Conservation (phyloP, 2,329 filamentous ascomycete species). For the Trichoderma brevicompactum region DNA sequence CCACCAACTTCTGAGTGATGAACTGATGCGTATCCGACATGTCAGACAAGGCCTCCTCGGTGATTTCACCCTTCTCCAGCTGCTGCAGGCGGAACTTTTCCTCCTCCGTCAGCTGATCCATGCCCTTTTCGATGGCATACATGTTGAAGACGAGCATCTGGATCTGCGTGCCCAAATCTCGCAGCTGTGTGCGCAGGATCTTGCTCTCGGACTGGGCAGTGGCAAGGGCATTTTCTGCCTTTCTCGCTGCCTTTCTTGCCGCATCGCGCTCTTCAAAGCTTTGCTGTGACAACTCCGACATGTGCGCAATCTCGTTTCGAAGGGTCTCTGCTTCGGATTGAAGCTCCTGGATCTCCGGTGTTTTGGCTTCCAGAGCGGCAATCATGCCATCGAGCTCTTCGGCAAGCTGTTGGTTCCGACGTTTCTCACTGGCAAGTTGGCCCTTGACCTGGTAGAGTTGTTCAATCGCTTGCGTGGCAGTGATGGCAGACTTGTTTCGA, state of each 20-base stretch:
- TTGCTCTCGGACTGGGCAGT: constrained; percentile 70
- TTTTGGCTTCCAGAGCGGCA: constrained; percentile 79
- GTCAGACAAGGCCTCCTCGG: constrained; percentile 71
- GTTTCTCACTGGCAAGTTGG: constrained; percentile 73
- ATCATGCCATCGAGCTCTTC: constrained; percentile 85
- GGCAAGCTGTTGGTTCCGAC: constrained; percentile 73
- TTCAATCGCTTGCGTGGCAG: constrained; percentile 66
- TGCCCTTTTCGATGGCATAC: constrained; percentile 78
- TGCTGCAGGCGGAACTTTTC: constrained; percentile 78
- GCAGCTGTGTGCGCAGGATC: constrained; percentile 82
- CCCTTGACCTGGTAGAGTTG: constrained; percentile 71
- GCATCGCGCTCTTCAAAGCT: constrained; percentile 79
- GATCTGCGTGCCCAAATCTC: constrained; percentile 87
- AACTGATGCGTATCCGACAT: constrained; percentile 84
- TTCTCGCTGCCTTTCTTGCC: constrained; percentile 77
- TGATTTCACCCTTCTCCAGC: constrained; percentile 74
- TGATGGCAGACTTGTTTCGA: constrained; percentile 59
- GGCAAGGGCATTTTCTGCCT: constrained; percentile 73
- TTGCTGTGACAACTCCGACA: constrained; percentile 82
- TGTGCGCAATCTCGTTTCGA: constrained; percentile 78
- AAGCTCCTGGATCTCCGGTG: constrained; percentile 86
- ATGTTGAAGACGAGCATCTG: constrained; percentile 89
- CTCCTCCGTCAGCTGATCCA: constrained; percentile 70
- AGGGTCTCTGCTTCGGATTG: constrained; percentile 80
- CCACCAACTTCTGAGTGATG: constrained; percentile 86